A percentile compares a stretch with the other conserved stretches of the same genome.
phyloP scores from a whole-genome alignment of 768 basidiomycete species.

The Panellus pusillus region DNA sequence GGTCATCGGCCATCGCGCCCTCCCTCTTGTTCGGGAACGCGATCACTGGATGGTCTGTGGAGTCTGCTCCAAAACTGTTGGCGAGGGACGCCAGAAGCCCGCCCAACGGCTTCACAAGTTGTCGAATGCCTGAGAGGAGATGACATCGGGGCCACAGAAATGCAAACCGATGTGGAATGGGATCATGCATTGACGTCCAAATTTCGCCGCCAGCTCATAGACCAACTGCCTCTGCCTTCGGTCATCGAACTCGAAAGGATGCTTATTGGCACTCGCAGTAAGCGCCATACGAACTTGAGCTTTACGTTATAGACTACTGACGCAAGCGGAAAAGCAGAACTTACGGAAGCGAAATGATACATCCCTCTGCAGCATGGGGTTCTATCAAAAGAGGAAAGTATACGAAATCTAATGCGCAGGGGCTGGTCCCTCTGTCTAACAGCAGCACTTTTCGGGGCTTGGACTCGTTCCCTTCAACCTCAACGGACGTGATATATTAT shows the following conservation, averaged over 20 bases:
- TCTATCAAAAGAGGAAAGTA: too few species aligned
- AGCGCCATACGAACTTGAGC: too few species aligned
- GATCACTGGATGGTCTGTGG: constrained; percentile 2
- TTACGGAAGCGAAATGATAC: too few species aligned
- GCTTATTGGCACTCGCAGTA: neutral
- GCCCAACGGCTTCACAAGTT: neutral
- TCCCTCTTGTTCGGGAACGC: neutral
- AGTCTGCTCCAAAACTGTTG: constrained; percentile 3
- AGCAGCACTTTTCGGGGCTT: too few species aligned
- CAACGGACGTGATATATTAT: too few species aligned
- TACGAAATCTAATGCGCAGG: too few species aligned
- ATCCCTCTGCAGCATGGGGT: too few species aligned
- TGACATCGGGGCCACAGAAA: constrained; percentile 2
- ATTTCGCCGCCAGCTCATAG: neutral
- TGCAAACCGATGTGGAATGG: neutral
- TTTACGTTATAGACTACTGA: too few species aligned
- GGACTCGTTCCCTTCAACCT: too few species aligned
- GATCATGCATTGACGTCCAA: neutral
- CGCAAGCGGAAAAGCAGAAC: too few species aligned
- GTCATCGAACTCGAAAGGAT: neutral
- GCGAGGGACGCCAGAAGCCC: neutral
- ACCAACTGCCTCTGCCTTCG: neutral
- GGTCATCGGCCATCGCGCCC: constrained; percentile 3
- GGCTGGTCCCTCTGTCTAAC: too few species aligned
- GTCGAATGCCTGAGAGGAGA: neutral